Evolutionary conservation across 306 rosid genomes (phyloP), one percentile per base, ranked within the genome.

Genomic region (Medicago lupulina): DNA sequence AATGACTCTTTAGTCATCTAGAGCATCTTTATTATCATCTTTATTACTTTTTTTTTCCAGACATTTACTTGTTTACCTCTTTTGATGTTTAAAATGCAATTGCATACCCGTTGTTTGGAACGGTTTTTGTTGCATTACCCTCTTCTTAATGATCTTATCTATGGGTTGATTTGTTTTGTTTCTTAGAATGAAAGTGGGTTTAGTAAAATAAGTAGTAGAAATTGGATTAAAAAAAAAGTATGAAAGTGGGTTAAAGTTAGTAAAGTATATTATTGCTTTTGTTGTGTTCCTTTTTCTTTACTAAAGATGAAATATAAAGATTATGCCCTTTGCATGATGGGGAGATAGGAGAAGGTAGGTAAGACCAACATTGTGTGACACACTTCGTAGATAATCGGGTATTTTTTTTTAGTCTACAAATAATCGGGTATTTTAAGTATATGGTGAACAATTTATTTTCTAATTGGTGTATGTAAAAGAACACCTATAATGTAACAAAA

Each of bases 71-170:
- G 31, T 8, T 63, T 60, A 68, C 13, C 28, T 15, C 75, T 59
- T 46, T 40, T 31, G 55, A 79, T 85, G 77, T 46, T 44, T n/a
- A 72, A 76, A 81, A 65, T 64, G 85, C 89, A 74, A 79, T 79
- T 86, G 23, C 4, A 0, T 58, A 54, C 83, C 97, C 85, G 89
- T 94, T 86, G 78, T 34, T n/a, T 65, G 74, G 58, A 82, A 86
- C 90, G 89, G 96, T 85, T 88, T 86, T 90, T 80, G 86, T 81
- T 84, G 84, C 81, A 44, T 12, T 72, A 9, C 72, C 69, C 73
- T 67, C 44, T n/a, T 53, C 62, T 69, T 69, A 18, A 11, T 38
- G 47, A 9, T 65, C 2, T 75, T 53, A 51, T 25, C 23, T 71
- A 28, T 71, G 36, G 40, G 67, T 66, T 79, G 74, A 74, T 85